Base-by-base conservation (phyloP, 352 stramenopile genomes). In the Blastocystis sp. region DNA sequence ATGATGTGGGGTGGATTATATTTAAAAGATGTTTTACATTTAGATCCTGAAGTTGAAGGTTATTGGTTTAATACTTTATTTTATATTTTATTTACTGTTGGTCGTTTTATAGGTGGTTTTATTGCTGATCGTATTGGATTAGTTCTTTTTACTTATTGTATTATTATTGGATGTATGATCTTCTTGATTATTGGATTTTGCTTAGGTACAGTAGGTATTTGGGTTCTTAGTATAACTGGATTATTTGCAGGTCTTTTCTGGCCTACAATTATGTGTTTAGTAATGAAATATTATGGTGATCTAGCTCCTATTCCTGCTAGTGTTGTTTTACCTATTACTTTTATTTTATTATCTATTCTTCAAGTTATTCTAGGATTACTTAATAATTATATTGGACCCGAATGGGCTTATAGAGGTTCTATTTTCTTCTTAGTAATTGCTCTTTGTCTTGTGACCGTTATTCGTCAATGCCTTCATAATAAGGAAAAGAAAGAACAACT, bases 11-110 rank as follows among this genome's bases (percentile, higher is more conserved):
- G 32, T 18, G 52, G 52, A n/a, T 30, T 62, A 13, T 62, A 62
- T 16, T 42, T 62, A 10, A 13, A 48, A 19, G 52, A 62, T 34
- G 52, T 62, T 5, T 32, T 62, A 13, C 52, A 62, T 25, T 28
- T 62, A n/a, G 52, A 62, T n/a, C 52, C 52, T 5, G 40, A 39
- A 11, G 36, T 40, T 19, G 52, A 62, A 28, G 52, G 52, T 18
- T 39, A 39, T 13, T 62, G 52, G 52, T 62, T 62, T 19, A 62
- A 62, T 27, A 54, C 52, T 1, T 62, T 39, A 27, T 62, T 62
- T 28, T 62, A 62, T 18, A 2, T 52, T 10, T 39, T 42, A 11
- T 62, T 62, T 42, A 62, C 52, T 4, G 10, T 27, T 23, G 52
- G 39, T 2, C 52, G 52, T 11, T 28, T 62, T 1, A 2, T 62